Evolutionary conservation across 176 grass and related monocot genomes (phyloP), one percentile per base, ranked within the genome.

Genomic region (Neostapfia colusana): DNA sequence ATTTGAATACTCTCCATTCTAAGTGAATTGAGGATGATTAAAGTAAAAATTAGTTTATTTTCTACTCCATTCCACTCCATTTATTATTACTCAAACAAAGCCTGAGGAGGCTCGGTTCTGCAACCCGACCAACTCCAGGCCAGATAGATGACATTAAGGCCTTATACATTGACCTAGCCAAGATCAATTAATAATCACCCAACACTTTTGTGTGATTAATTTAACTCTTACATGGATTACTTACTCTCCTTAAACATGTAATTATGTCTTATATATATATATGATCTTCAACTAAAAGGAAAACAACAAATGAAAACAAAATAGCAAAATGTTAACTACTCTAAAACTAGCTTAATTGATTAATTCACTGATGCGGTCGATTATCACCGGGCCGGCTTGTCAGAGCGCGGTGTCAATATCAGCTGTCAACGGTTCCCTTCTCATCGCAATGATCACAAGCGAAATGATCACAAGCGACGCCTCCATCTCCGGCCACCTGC

Each of bases 401-500:
- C 28, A 57, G 16, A 7, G n/a, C 45, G 16, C 20, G 48, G 38
- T 62, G 15, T 37, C 79, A 59, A 44, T 74, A 10, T 86, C 65
- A 55, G 45, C 25, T 25, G 8, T 53, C 61, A 14, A 55, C 6
- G 40, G 42, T 71, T 71, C 9, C 31, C 20, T 89, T 92, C 17
- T 83, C 68, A 37, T 74, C 57, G 6, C 82, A 59, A 43, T 73
- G n/a, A n/a, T n/a, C n/a, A n/a, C n/a, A n/a, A n/a, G n/a, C n/a
- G n/a, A n/a, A 31, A 2, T 31, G 72, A 36, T 78, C 87, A n/a
- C 40, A 56, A 11, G 74, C 72, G 51, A 48, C 60, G 24, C 37
- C 58, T 72, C 72, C 69, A 67, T 83, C 67, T 51, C 78, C 76
- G 67, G 65, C 62, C 42, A 81, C 63, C 42, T 88, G 83, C 67